Evolutionary conservation across 2,329 filamentous ascomycete species (phyloP), one percentile per base, ranked within the genome.

Genomic region (Plenodomus biglobosus): DNA sequence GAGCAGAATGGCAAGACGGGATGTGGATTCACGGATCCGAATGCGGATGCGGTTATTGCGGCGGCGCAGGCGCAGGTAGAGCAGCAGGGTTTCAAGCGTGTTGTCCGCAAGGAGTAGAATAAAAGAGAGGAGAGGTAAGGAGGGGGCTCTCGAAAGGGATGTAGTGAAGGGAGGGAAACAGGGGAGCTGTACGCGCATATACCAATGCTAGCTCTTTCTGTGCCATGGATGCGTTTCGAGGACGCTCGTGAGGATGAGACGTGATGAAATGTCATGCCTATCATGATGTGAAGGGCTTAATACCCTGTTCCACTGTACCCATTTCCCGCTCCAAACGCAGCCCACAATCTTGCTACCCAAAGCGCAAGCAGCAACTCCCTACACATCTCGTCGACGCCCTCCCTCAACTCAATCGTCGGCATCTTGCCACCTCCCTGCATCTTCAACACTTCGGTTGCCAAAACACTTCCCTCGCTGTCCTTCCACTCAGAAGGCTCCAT

Each of bases 1-100:
- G 48, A 58, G 40, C 65, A 68, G 53, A 63, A 61, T 37, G 65
- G 64, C 22, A 68, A 68, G 59, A 62, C 58, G 5, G 64, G 65
- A 8, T 68, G 65, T 37, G 62, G 61, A 21, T 66, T 68, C 43
- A 46, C 36, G 1, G 65, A 68, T 34, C 65, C 65, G 10, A 66
- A 68, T 38, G 59, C 62, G 3, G 44, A 48, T 7, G 52, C 55
- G 19, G 61, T 61, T 3, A 67, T 68, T 49, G 62, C 64, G 17
- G 65, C 61, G n/a, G 65, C 64, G 1, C 20, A 68, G 50, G 58
- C 55, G 4, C 65, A 67, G 53, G 62, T 67, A 22, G 52, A 40
- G 38, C 20, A 56, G 54, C 65, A 68, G 50, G 64, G 65, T 1
- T 68, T 67, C 41, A 66, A 56, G 60, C 60, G 58, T 53, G 59